Percentiles rank a stretch among this genome's conserved stretches.
Evolutionary conservation across 352 stramenopile genomes (phyloP).

Genomic region (Globisporangium viniferum): DNA sequence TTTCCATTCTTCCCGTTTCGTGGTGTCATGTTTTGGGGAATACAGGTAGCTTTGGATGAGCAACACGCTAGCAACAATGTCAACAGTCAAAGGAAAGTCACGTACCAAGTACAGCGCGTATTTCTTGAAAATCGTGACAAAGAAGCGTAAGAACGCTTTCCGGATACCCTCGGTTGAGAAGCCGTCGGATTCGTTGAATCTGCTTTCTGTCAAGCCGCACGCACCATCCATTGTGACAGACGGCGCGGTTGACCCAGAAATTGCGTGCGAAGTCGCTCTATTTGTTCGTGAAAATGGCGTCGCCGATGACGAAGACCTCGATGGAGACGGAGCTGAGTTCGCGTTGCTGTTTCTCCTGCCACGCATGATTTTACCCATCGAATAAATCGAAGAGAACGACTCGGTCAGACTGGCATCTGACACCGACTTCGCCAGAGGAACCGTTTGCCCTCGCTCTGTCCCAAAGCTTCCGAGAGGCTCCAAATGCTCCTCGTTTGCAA

Average conservation of each 20-base stretch:
- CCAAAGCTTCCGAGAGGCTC: conserved; percentile 73
- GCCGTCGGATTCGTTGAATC: conserved; percentile 65
- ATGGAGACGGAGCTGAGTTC: conserved; percentile 32
- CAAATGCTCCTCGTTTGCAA: conserved; percentile 78
- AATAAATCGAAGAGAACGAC: conserved; percentile 54
- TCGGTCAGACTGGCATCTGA: conserved; percentile 54
- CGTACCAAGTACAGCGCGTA: conserved; percentile 73
- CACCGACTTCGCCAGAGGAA: conserved; percentile 56
- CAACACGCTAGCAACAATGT: neutral
- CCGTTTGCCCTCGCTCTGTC: conserved; percentile 63
- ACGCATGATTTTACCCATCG: conserved; percentile 67
- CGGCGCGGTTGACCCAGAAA: neutral
- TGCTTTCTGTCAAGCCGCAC: conserved; percentile 52
- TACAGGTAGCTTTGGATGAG: neutral
- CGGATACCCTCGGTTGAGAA: conserved; percentile 67
- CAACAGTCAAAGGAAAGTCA: neutral
- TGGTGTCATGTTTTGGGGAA: conserved; percentile 24
- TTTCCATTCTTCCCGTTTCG: conserved; percentile 23
- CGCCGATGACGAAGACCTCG: conserved; percentile 21
- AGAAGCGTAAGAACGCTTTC: conserved; percentile 78
- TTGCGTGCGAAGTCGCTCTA: neutral
- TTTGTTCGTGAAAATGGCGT: conserved; percentile 17
- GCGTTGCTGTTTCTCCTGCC: conserved; percentile 46
- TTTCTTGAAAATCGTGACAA: conserved; percentile 78
- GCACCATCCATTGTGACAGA: conserved; percentile 27